Percentiles rank a stretch among this genome's conserved stretches.
Evolutionary conservation across 2,329 filamentous ascomycete species (phyloP).

Genomic region (Nigrospora osmanthi): DNA sequence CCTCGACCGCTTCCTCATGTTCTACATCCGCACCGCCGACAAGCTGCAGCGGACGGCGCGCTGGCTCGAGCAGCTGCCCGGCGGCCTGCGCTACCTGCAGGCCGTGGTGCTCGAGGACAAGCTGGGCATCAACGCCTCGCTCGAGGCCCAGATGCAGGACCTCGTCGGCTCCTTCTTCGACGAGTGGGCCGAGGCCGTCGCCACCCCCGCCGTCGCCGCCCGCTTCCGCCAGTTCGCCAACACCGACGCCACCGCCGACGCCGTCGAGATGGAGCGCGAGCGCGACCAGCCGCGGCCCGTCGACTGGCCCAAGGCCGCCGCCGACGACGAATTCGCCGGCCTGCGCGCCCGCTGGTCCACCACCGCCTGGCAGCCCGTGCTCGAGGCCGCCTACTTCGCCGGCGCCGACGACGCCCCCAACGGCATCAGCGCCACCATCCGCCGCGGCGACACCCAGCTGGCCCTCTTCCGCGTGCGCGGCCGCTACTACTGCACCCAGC

Average conservation of each 20-base stretch:
- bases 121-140: conserved; percentile 73
- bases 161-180: conserved; percentile 81
- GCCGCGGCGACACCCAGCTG: conserved; percentile 82
- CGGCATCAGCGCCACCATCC: conserved; percentile 69
- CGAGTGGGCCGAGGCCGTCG: conserved; percentile 82
- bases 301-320: conserved; percentile 61
- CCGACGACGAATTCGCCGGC: conserved; percentile 64
- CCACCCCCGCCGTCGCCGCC: conserved; percentile 56
- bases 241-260: conserved; percentile 61
- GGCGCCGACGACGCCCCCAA: conserved; percentile 56
- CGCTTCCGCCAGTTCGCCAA: conserved; percentile 82
- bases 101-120: conserved; percentile 80
- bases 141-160: conserved; percentile 83
- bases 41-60: conserved; percentile 82
- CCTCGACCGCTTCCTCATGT: conserved; percentile 81
- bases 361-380: conserved; percentile 72
- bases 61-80: conserved; percentile 79
- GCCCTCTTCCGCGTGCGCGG: conserved; percentile 79
- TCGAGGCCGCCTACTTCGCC: conserved; percentile 62
- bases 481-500: conserved; percentile 76
- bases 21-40: conserved; percentile 90
- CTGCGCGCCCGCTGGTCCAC: conserved; percentile 53
- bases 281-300: conserved; percentile 66
- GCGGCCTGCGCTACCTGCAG: conserved; percentile 74
- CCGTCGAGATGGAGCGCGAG: conserved; percentile 64